These are phyloP conservation scores for Senecio squalidus DNA, from an alignment of 140 eudicot genomes.

Conservation along the genomic window DNA sequence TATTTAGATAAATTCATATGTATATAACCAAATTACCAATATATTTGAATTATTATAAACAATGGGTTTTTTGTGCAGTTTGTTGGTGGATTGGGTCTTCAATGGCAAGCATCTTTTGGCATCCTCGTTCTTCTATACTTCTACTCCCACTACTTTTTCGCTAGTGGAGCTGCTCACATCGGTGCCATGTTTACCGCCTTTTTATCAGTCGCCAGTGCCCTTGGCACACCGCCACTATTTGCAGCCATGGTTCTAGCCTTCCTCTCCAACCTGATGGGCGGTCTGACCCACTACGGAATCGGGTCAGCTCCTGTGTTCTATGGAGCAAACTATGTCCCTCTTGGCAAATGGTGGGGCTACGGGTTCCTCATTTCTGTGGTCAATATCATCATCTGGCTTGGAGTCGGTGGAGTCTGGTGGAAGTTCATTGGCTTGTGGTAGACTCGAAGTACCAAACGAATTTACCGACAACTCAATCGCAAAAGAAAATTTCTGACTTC, in stretches of 20 bases:
- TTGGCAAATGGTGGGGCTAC: constrained; percentile 97
- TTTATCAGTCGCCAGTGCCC: constrained; percentile 88
- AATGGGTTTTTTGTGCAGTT: constrained; percentile 44
- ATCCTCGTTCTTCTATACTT: constrained; percentile 90
- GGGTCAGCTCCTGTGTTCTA: constrained; percentile 98
- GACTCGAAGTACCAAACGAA: constrained; percentile 21
- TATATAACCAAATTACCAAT: too few relatives aligned
- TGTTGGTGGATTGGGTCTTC: constrained; percentile 96
- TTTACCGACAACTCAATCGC: constrained; percentile 11
- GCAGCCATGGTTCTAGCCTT: constrained; percentile 85
- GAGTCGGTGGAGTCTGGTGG: constrained; percentile 99
- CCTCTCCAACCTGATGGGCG: constrained; percentile 97
- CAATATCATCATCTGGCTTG: constrained; percentile 92
- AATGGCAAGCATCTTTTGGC: constrained; percentile 95
- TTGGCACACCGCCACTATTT: constrained; percentile 81
- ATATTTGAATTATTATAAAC: too few relatives aligned
- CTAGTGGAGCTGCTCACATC: constrained; percentile 98
- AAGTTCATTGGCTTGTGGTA: constrained; percentile 91
- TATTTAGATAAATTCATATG: too few relatives aligned
- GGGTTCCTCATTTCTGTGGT: constrained; percentile 83
- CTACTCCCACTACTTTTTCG: constrained; percentile 95
- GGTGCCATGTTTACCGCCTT: constrained; percentile 99
- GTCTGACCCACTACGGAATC: constrained; percentile 91
- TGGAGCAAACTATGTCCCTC: constrained; percentile 92
- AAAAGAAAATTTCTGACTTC: constrained; percentile 9